Base-by-base conservation (phyloP, 2,329 filamentous ascomycete species). In the Diaporthe sp. region DNA sequence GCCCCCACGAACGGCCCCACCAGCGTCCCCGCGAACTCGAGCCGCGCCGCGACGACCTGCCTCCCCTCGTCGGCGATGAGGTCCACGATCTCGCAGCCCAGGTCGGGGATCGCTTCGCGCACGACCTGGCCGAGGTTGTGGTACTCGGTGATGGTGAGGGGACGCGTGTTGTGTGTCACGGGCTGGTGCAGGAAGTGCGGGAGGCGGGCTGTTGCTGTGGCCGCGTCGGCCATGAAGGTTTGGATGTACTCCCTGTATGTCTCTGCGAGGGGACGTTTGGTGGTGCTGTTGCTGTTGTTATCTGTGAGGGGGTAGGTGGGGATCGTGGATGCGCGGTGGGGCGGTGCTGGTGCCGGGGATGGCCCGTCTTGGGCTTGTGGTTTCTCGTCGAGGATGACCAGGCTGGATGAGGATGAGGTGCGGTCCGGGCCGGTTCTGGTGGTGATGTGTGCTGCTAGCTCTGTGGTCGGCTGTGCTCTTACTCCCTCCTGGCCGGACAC, bases 1-100 rank as follows among this genome's bases (percentile, higher is more conserved):
- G 80, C 80, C n/a, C 81, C 83, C 3, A 77, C 77, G 20, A 84
- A 80, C 34, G 65, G 63, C 37, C 74, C 76, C 4, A 78, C 79
- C 2, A 83, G 84, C 20, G 77, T 81, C 1, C 83, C 83, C 2
- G 76, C 79, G 63, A 84, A 81, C 70, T 80, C 77, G 39, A 85
- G 61, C 22, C 82, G 78, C 31, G 80, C 81, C 0, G 82, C 84
- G 2, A 85, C 74, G 65, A 81, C 79, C 78, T 84, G 83, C 37
- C 77, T 71, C 28, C 70, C 73, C 71, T 81, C 80, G 75, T 85
- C 82, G 34, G 79, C 82, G 10, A 85, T 61, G 4, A 84, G 55
- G 17, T 80, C 78, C 55, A 78, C 75, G 42, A 85, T 72, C 0
- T 74, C 75, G 67, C 83, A 80, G 0, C 39, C 42, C 9, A 85